A percentile compares a stretch with the other conserved stretches of the same genome.
Conservation (phyloP, 2,329 filamentous ascomycete species). For the Paraphoma sp. region DNA sequence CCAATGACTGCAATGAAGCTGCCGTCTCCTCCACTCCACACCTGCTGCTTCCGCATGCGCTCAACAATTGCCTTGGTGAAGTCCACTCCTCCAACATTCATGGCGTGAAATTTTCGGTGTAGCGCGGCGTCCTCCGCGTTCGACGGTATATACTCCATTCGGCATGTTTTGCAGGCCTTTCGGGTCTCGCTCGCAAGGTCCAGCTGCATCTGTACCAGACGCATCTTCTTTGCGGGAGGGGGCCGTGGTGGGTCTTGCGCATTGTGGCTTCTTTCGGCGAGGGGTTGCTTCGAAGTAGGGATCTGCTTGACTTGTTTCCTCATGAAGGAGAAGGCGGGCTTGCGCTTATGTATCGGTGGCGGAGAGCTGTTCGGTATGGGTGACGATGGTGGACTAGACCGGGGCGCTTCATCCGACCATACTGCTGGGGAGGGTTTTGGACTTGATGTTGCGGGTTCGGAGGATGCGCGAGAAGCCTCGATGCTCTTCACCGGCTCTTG, state of each 20-base stretch:
- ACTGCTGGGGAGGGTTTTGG: constrained; percentile 40
- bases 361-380: constrained; percentile 29
- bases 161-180: constrained; percentile 65
- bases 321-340: constrained; percentile 59
- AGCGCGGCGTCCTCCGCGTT: constrained; percentile 66
- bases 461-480: constrained; percentile 6
- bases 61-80: constrained; percentile 64
- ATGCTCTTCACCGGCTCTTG: not conserved
- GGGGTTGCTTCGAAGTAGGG: constrained; percentile 17
- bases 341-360: constrained; percentile 42
- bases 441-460: constrained; percentile 34
- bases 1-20: constrained; percentile 66
- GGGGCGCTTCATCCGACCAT: constrained; percentile 51
- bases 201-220: constrained; percentile 66
- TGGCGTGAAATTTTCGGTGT: constrained; percentile 69
- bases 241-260: constrained; percentile 33
- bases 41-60: constrained; percentile 58
- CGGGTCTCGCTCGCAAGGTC: constrained; percentile 63
- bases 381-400: constrained; percentile 42
- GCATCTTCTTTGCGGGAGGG: constrained; percentile 37
- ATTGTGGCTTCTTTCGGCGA: constrained; percentile 43
- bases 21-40: constrained; percentile 53
- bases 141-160: constrained; percentile 72
- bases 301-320: constrained; percentile 29
- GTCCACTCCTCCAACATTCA: constrained; percentile 67